Conservation (phyloP, 2,329 filamentous ascomycete species). For the Xylaria sp. region DNA sequence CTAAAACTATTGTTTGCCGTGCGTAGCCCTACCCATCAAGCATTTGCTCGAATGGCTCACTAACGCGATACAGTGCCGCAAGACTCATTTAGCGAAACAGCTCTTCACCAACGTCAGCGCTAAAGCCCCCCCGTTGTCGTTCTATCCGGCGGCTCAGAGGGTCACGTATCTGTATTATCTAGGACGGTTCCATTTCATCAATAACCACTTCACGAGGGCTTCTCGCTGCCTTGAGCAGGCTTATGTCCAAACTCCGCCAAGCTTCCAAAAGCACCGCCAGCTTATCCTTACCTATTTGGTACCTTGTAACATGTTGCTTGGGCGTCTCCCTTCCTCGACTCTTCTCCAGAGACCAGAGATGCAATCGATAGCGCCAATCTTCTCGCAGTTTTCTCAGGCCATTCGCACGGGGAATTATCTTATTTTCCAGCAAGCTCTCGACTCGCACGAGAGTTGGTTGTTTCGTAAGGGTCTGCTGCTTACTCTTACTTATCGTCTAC, state of each 20-base stretch:
- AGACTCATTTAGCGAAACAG: constrained; percentile 84
- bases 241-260: constrained; percentile 73
- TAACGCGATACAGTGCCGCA: constrained; percentile 69
- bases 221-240: constrained; percentile 80
- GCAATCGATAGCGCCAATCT: constrained; percentile 70
- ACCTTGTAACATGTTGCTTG: constrained; percentile 83
- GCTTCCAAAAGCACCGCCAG: constrained; percentile 77
- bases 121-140: constrained; percentile 80
- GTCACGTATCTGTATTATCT: constrained; percentile 96
- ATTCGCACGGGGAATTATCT: constrained; percentile 80
- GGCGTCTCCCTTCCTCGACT: constrained; percentile 77
- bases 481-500: constrained; percentile 78
- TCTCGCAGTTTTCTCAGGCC: constrained; percentile 77
- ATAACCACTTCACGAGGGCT: constrained; percentile 83
- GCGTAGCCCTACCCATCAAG: constrained; percentile 45
- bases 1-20: constrained; percentile 88
- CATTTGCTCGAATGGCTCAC: constrained; percentile 8
- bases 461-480: constrained; percentile 80
- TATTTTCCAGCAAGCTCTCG: constrained; percentile 76
- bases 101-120: constrained; percentile 90
- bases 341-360: constrained; percentile 80
- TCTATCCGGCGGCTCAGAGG: constrained; percentile 86
- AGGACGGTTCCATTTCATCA: constrained; percentile 87
- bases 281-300: constrained; percentile 87
- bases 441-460: constrained; percentile 75